These are phyloP conservation scores for Fraxinus greggii DNA, from an alignment of 305 asterid species.

Conservation along the genomic window DNA sequence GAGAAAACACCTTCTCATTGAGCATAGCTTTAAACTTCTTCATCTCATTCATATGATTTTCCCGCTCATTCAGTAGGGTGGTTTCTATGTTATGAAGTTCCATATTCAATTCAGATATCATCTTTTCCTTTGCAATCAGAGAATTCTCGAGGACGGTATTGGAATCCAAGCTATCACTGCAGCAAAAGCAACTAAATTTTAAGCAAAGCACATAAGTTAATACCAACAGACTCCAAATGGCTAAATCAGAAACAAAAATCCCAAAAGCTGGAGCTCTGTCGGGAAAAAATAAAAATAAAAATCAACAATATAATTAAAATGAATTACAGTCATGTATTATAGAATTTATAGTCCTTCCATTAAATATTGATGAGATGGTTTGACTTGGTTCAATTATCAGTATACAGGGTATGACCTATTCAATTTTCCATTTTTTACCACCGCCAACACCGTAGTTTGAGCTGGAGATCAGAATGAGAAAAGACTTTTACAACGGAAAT, in stretches of 20 bases:
- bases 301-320: not conserved
- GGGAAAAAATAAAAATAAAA: not conserved
- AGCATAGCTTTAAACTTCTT: constrained; percentile 77
- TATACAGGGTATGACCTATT: not conserved
- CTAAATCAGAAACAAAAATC: constrained; percentile 17
- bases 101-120: constrained; percentile 82
- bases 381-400: not conserved
- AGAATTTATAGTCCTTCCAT: not conserved
- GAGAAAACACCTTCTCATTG: constrained; percentile 67
- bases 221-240: constrained; percentile 10
- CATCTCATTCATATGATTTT: constrained; percentile 70
- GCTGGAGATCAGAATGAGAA: constrained; percentile 9
- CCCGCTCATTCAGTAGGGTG: constrained; percentile 80
- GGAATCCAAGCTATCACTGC: constrained; percentile 75
- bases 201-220: constrained; percentile 16
- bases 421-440: constrained; percentile 10
- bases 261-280: not conserved
- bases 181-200: constrained; percentile 26
- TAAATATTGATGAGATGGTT: constrained; percentile 9
- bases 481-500: not conserved
- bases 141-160: constrained; percentile 83
- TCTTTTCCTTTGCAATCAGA: constrained; percentile 85
- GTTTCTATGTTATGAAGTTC: constrained; percentile 94
- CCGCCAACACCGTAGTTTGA: not conserved
- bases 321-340: constrained; percentile 1